Percentiles rank a stretch among this genome's conserved stretches.
Conservation (phyloP, 345 rosid genomes). For the Salix exigua region DNA sequence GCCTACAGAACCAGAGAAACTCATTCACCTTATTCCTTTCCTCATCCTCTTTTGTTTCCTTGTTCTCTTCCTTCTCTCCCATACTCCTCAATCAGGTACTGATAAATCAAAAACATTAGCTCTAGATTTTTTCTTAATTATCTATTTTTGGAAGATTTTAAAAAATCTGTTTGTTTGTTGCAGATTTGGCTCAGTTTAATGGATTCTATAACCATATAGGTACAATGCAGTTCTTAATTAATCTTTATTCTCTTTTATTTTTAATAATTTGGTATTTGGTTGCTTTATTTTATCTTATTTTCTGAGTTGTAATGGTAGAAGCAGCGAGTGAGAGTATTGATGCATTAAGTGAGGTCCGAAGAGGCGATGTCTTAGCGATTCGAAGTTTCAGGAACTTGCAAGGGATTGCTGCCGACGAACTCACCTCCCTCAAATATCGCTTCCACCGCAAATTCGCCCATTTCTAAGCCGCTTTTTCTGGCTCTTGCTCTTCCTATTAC, state of each 20-base stretch:
- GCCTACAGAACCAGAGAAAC: slow-evolving; percentile 46
- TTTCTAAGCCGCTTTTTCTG: slow-evolving; percentile 34
- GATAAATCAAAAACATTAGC: not conserved
- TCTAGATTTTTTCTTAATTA: not conserved
- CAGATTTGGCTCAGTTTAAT: slow-evolving; percentile 82
- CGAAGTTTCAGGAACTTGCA: slow-evolving; percentile 71
- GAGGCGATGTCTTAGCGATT: slow-evolving; percentile 46
- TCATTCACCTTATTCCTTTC: slow-evolving; percentile 82
- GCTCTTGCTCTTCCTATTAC: not conserved
- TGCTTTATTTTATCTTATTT: not conserved
- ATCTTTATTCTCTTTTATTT: not conserved
- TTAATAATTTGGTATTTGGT: not conserved
- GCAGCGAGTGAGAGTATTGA: slow-evolving; percentile 31
- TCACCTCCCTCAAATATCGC: slow-evolving; percentile 30
- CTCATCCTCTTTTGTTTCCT: slow-evolving; percentile 76
- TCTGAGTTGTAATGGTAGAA: slow-evolving; percentile 14
- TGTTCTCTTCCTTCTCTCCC: slow-evolving; percentile 78
- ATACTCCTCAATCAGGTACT: slow-evolving; percentile 70
- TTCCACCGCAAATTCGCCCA: slow-evolving; percentile 68
- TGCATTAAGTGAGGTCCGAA: slow-evolving; percentile 31
- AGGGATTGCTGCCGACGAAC: slow-evolving; percentile 40
- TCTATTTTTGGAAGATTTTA: not conserved
- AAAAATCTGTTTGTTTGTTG: not conserved
- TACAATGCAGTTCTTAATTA: slow-evolving; percentile 42
- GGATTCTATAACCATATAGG: slow-evolving; percentile 49